phyloP scores from a whole-genome alignment of 768 basidiomycete genomes.

The Holtermanniella nyarrowii region DNA sequence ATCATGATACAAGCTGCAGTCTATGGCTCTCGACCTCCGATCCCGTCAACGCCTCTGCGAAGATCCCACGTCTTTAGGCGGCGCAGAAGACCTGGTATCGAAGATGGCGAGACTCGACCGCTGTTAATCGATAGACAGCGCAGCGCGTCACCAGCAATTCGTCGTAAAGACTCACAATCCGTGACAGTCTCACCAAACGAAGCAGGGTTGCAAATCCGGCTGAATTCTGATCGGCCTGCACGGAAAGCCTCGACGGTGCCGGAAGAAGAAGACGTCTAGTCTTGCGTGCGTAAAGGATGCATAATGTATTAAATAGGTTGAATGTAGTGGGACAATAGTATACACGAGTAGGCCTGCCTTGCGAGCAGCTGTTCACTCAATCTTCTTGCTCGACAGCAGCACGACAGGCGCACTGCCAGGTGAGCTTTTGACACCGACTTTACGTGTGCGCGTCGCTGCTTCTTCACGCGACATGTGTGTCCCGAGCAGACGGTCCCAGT shows the following conservation, averaged over 20 bases:
- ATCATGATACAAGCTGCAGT: slow-evolving; percentile 78
- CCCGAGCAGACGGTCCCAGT: slow-evolving; percentile 79
- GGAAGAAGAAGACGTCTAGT: too few relatives aligned
- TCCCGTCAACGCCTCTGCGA: slow-evolving; percentile 1
- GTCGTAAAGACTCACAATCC: background rate
- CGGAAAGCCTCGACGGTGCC: too few relatives aligned
- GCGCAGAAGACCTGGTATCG: background rate
- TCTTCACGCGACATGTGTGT: slow-evolving; percentile 51
- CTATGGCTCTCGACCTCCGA: slow-evolving; percentile 47
- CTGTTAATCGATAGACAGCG: background rate
- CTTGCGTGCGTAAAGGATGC: too few relatives aligned
- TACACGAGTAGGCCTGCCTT: too few relatives aligned
- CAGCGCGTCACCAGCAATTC: background rate
- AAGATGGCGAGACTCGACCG: background rate
- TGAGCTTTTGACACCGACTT: background rate
- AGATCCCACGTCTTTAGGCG: too few relatives aligned
- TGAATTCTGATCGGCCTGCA: too few relatives aligned
- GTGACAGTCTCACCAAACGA: background rate
- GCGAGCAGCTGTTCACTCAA: too few relatives aligned
- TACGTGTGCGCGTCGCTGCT: slow-evolving; percentile 21
- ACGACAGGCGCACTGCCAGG: too few relatives aligned
- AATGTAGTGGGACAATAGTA: too few relatives aligned
- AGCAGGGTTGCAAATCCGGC: background rate
- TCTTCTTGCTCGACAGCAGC: too few relatives aligned
- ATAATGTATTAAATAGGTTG: too few relatives aligned